These are phyloP conservation scores for Plasmodium falciparum DNA, from an alignment of 169 alveolate species.

Conservation along the genomic window DNA sequence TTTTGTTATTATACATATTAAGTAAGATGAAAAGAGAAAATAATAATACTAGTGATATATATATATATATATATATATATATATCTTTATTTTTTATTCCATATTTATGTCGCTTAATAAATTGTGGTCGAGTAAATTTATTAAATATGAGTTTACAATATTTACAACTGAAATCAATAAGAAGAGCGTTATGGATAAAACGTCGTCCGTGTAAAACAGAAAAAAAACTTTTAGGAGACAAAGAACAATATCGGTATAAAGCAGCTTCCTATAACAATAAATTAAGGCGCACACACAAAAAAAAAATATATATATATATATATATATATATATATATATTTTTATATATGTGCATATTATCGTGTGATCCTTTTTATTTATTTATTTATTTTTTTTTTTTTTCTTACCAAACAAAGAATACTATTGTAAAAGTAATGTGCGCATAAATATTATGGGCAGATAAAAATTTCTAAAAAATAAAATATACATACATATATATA, in stretches of 20 bases:
- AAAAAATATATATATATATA: not conserved
- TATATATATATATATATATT: too few species aligned
- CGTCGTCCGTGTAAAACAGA: slow-evolving; percentile 34
- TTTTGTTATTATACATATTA: too few species aligned
- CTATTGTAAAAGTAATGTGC: slow-evolving; percentile 50
- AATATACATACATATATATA: too few species aligned
- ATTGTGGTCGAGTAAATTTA: slow-evolving; percentile 50
- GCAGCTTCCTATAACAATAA: slow-evolving; percentile 37
- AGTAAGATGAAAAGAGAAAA: too few species aligned
- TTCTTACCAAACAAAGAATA: slow-evolving; percentile 49
- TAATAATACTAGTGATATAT: not conserved
- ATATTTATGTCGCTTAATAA: slow-evolving; percentile 25
- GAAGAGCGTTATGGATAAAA: slow-evolving; percentile 2
- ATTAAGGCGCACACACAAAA: not conserved
- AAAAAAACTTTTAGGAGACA: slow-evolving; percentile 43
- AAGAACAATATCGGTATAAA: slow-evolving; percentile 60
- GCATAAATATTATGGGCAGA: slow-evolving; percentile 55
- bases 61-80: slow-evolving; percentile 4
- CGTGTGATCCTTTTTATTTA: not conserved
- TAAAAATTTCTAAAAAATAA: slow-evolving; percentile 53
- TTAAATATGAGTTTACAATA: slow-evolving; percentile 50
- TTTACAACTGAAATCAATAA: slow-evolving; percentile 20
- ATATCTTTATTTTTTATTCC: not conserved
- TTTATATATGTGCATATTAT: too few species aligned
- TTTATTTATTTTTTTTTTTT: not conserved